Percentiles rank a stretch among this genome's conserved stretches.
Evolutionary conservation across 805 yeast genomes (phyloP).

Genomic region (Pachysolen tannophilus): DNA sequence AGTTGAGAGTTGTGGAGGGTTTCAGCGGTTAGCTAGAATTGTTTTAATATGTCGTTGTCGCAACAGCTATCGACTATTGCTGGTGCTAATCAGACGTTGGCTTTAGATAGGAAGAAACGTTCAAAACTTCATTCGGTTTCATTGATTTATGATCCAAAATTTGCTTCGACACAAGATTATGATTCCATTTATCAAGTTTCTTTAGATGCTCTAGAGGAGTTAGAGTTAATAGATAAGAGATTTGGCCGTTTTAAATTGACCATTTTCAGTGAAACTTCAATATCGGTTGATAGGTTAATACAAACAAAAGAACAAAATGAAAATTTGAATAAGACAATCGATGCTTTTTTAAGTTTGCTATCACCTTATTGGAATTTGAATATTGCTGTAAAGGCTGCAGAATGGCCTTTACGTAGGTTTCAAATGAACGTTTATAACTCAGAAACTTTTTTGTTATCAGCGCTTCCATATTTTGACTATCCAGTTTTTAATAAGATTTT

Average conservation of each 20-base stretch:
- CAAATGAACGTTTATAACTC: slow-evolving; percentile 75
- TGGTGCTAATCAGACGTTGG: slow-evolving; percentile 57
- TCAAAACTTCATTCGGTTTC: slow-evolving; percentile 86
- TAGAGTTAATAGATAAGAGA: slow-evolving; percentile 64
- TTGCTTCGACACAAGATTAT: slow-evolving; percentile 92
- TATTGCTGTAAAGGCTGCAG: slow-evolving; percentile 76
- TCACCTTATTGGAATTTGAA: slow-evolving; percentile 72
- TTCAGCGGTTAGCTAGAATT: neutral
- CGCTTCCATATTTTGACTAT: slow-evolving; percentile 72
- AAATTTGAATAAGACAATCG: slow-evolving; percentile 68
- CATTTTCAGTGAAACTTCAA: slow-evolving; percentile 76
- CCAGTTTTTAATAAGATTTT: slow-evolving; percentile 71
- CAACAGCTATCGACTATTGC: slow-evolving; percentile 73
- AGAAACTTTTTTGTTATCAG: slow-evolving; percentile 61
- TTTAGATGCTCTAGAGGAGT: slow-evolving; percentile 66
- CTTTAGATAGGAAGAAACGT: slow-evolving; percentile 78
- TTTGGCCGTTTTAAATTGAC: slow-evolving; percentile 64
- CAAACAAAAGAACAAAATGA: slow-evolving; percentile 71
- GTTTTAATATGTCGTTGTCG: slow-evolving; percentile 54
- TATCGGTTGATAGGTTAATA: slow-evolving; percentile 72
- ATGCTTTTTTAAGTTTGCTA: slow-evolving; percentile 62
- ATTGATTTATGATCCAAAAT: slow-evolving; percentile 73
- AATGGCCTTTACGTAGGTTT: slow-evolving; percentile 92
- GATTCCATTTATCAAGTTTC: slow-evolving; percentile 71
- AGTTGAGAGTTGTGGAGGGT: neutral